Conservation (phyloP, 2,329 filamentous ascomycete species). For the Sporothrix pseudoabietina region DNA sequence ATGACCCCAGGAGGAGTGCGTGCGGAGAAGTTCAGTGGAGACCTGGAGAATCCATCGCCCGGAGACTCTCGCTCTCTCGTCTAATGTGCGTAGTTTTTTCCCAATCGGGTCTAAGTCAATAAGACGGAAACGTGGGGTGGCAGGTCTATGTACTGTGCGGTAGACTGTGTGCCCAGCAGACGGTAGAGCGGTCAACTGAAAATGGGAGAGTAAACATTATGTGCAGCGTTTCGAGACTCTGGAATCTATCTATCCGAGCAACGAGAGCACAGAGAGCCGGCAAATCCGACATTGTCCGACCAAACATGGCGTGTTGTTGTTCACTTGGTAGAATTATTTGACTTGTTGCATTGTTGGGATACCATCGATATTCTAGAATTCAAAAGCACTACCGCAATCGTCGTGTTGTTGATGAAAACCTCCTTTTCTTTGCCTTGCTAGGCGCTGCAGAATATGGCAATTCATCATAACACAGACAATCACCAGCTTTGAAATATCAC, state of each 20-base stretch:
- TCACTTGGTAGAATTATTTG: neutral
- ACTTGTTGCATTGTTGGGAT: neutral
- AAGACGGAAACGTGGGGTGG: neutral
- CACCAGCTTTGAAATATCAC: too few relatives aligned
- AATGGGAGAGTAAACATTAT: neutral
- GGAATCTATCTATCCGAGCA: neutral
- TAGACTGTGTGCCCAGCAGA: neutral
- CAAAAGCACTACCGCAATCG: neutral
- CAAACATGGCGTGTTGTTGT: neutral
- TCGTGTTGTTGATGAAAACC: too few relatives aligned
- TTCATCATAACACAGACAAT: too few relatives aligned
- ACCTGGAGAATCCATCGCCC: neutral
- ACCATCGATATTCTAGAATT: neutral
- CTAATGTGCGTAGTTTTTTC: slow-evolving; percentile 13
- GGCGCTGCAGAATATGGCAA: too few relatives aligned
- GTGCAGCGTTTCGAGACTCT: neutral
- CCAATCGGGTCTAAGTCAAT: slow-evolving; percentile 19
- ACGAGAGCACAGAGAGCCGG: neutral
- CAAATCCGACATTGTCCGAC: slow-evolving; percentile 6
- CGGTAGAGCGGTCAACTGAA: neutral
- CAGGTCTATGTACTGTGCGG: neutral
- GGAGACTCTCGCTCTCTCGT: neutral
- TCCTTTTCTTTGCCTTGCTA: too few relatives aligned
- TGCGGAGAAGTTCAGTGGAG: slow-evolving; percentile 15
- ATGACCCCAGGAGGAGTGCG: neutral